phyloP scores from a whole-genome alignment of 1,139 yeast species.

The Candida glucosophila region DNA sequence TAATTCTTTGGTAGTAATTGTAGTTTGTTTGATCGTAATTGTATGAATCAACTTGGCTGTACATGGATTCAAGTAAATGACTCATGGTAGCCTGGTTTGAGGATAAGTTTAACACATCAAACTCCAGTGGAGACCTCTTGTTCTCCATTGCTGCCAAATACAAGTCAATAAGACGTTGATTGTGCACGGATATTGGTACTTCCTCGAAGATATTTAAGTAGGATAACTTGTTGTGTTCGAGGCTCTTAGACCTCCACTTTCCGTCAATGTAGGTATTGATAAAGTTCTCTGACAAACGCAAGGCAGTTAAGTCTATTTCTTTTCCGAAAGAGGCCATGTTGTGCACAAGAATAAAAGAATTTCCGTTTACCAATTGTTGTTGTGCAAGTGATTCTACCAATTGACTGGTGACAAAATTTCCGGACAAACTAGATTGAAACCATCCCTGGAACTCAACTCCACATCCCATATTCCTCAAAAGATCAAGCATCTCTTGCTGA shows the following conservation, averaged over 20 bases:
- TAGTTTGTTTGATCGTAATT: slow-evolving; percentile 77
- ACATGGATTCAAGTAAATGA: slow-evolving; percentile 55
- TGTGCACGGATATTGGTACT: slow-evolving; percentile 56
- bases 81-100: slow-evolving; percentile 39
- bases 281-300: slow-evolving; percentile 59
- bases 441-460: slow-evolving; percentile 77
- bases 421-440: slow-evolving; percentile 67
- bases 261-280: slow-evolving; percentile 48
- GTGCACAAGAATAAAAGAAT: slow-evolving; percentile 61
- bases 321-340: slow-evolving; percentile 64
- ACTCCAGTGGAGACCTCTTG: slow-evolving; percentile 21
- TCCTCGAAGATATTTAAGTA: slow-evolving; percentile 67
- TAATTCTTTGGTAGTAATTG: slow-evolving; percentile 75
- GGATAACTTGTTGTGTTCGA: slow-evolving; percentile 54
- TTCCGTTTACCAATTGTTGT: slow-evolving; percentile 57
- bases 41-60: slow-evolving; percentile 70
- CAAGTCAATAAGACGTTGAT: slow-evolving; percentile 37
- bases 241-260: slow-evolving; percentile 58
- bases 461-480: slow-evolving; percentile 54
- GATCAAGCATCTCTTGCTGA: slow-evolving; percentile 60
- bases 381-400: slow-evolving; percentile 60
- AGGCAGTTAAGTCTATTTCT: slow-evolving; percentile 61
- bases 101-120: slow-evolving; percentile 33
- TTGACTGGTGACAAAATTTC: slow-evolving; percentile 59
- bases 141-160: slow-evolving; percentile 25